Percentiles rank a stretch among this genome's conserved stretches.
Conservation (phyloP, 2,329 filamentous ascomycete genomes). For the Verticillium nonalfalfae region DNA sequence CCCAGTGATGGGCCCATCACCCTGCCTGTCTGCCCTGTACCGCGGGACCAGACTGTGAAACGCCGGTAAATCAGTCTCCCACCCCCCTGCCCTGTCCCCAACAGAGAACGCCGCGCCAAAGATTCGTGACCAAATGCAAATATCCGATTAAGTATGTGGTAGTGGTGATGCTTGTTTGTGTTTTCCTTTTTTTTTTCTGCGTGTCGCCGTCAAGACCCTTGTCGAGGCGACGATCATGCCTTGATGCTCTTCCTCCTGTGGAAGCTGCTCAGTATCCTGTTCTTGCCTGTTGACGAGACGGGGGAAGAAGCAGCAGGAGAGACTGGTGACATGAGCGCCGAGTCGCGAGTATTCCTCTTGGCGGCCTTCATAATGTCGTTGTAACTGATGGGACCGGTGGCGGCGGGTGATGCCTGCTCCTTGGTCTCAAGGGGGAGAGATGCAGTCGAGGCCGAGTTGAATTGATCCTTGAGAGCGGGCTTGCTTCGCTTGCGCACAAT, state of each 20-base stretch:
- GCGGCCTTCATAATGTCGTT: constrained; percentile 39
- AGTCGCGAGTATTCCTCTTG: constrained; percentile 30
- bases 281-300: constrained; percentile 18
- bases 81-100: not conserved
- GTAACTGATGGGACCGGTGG: constrained; percentile 32
- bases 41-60: not conserved
- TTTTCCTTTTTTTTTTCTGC: no score
- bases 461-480: constrained; percentile 34
- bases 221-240: constrained; percentile 13
- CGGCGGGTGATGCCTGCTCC: constrained; percentile 13
- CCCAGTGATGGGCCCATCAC: not conserved
- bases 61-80: not conserved
- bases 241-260: constrained; percentile 34
- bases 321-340: constrained; percentile 11
- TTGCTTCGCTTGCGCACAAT: constrained; percentile 50
- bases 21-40: not conserved
- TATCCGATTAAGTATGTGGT: not conserved
- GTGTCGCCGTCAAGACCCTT: not conserved
- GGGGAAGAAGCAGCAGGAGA: constrained; percentile 20
- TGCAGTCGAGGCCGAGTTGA: constrained; percentile 24
- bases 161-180: not conserved
- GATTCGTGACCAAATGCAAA: not conserved
- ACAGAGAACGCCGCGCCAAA: not conserved
- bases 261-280: constrained; percentile 26
- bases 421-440: constrained; percentile 18